Conservation (phyloP, 2,329 filamentous ascomycete species). For the Calonectria pseudoturangicola region DNA sequence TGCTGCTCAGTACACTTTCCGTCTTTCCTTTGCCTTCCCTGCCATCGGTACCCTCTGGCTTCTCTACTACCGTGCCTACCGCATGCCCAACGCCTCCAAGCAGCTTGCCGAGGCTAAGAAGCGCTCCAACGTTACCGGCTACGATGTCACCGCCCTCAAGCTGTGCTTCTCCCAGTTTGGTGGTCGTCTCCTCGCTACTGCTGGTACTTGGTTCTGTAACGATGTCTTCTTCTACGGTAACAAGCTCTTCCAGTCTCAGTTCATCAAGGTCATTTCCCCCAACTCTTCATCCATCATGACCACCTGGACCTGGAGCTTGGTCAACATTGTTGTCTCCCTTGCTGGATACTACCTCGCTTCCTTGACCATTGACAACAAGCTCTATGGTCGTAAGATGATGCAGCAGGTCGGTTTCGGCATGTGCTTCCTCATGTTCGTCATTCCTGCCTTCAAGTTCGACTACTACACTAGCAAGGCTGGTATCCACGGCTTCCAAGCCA, state of each 20-base stretch:
- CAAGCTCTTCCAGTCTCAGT: slow-evolving; percentile 96
- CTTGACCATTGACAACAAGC: slow-evolving; percentile 94
- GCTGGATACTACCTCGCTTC: slow-evolving; percentile 93
- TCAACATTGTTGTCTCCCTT: slow-evolving; percentile 92
- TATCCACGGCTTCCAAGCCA: slow-evolving; percentile 94
- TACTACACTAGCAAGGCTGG: slow-evolving; percentile 85
- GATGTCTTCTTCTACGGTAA: slow-evolving; percentile 99
- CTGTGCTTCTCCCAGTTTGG: slow-evolving; percentile 90
- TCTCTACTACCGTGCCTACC: slow-evolving; percentile 95
- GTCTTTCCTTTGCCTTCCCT: slow-evolving; percentile 92
- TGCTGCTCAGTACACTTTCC: slow-evolving; percentile 93
- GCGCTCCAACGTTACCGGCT: slow-evolving; percentile 91
- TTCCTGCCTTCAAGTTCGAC: slow-evolving; percentile 90
- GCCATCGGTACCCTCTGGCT: slow-evolving; percentile 95
- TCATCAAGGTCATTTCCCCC: slow-evolving; percentile 87
- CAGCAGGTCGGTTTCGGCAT: slow-evolving; percentile 94
- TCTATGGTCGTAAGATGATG: slow-evolving; percentile 97
- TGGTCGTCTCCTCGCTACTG: slow-evolving; percentile 88
- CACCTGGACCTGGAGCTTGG: slow-evolving; percentile 92
- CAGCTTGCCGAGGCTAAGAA: slow-evolving; percentile 89
- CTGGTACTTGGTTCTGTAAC: slow-evolving; percentile 95
- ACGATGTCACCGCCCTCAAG: slow-evolving; percentile 89
- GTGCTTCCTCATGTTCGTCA: slow-evolving; percentile 94
- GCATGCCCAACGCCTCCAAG: slow-evolving; percentile 92
- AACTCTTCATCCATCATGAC: slow-evolving; percentile 84